A percentile compares a stretch with the other conserved stretches of the same genome.
phyloP scores from a whole-genome alignment of 2,329 filamentous ascomycete species.

The Plenodomus tracheiphilus region DNA sequence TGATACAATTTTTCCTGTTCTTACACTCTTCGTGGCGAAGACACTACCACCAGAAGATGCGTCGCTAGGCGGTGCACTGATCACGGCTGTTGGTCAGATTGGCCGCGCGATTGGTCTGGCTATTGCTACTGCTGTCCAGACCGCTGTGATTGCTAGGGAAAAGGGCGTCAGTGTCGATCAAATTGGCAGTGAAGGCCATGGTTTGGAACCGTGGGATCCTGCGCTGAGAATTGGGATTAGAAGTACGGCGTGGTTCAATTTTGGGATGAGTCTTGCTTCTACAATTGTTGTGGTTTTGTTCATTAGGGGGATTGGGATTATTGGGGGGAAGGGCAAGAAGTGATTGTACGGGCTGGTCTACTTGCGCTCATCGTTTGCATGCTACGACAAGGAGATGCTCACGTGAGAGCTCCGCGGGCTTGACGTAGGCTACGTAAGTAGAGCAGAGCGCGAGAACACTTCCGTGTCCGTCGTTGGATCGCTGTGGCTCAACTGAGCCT shows the following conservation, averaged over 20 bases:
- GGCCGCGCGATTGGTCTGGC: slow-evolving; percentile 69
- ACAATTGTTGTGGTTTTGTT: slow-evolving; percentile 39
- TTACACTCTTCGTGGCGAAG: slow-evolving; percentile 68
- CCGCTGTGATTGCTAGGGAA: slow-evolving; percentile 51
- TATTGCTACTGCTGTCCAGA: slow-evolving; percentile 67
- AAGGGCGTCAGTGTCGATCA: slow-evolving; percentile 30
- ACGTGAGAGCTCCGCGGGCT: too few relatives aligned
- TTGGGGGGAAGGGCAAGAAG: slow-evolving; percentile 6
- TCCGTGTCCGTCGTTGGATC: too few relatives aligned
- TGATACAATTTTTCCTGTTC: slow-evolving; percentile 67
- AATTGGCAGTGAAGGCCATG: slow-evolving; percentile 29
- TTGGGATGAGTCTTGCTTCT: slow-evolving; percentile 41
- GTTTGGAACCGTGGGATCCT: slow-evolving; percentile 21
- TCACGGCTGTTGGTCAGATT: slow-evolving; percentile 68
- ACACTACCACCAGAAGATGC: slow-evolving; percentile 66
- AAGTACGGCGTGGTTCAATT: slow-evolving; percentile 47
- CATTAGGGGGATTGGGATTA: slow-evolving; percentile 22
- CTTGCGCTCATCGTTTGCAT: too few relatives aligned
- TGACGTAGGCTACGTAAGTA: too few relatives aligned
- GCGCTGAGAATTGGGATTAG: slow-evolving; percentile 45
- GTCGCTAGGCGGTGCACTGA: slow-evolving; percentile 67
- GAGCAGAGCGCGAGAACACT: too few relatives aligned
- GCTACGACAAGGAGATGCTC: too few relatives aligned
- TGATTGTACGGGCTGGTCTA: too few relatives aligned
- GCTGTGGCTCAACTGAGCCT: too few relatives aligned